phyloP scores from a whole-genome alignment of 108 stramenopile species.

The Aureococcus anophagefferens region DNA sequence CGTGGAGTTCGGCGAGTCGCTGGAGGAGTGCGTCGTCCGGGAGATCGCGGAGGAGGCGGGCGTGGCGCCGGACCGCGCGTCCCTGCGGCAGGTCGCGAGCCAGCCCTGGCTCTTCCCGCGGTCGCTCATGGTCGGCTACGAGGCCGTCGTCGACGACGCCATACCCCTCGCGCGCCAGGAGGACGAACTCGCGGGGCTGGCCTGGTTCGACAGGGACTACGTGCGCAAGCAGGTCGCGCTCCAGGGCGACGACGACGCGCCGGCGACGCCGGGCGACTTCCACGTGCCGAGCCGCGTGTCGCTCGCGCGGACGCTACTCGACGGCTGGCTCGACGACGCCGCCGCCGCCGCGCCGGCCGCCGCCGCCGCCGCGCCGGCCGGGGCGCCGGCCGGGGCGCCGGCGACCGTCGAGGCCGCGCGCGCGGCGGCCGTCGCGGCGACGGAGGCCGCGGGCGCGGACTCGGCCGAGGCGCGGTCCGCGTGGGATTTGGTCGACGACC shows the following conservation, averaged over 20 bases:
- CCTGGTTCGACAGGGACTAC: neutral
- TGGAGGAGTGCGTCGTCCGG: constrained; percentile 57
- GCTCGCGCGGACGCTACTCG: neutral
- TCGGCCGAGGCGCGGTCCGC: neutral
- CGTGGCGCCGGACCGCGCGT: neutral
- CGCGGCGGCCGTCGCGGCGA: too few species aligned
- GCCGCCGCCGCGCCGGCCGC: too few species aligned
- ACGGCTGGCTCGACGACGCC: neutral
- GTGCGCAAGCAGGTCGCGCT: neutral
- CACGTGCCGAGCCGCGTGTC: neutral
- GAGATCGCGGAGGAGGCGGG: constrained; percentile 70
- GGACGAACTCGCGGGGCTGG: neutral
- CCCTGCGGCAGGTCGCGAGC: constrained; percentile 1
- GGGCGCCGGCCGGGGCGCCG: too few species aligned
- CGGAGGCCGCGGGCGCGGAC: too few species aligned
- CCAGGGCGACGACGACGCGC: neutral
- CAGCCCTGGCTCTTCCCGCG: constrained; percentile 10
- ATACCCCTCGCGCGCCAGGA: neutral
- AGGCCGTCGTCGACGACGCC: neutral
- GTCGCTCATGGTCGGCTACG: neutral
- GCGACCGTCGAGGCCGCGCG: too few species aligned
- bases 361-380: too few species aligned
- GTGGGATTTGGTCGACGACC: neutral
- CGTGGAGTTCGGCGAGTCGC: constrained; percentile 72
- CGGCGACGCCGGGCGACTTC: neutral